These are phyloP conservation scores for Neltuma alba DNA, from an alignment of 306 rosid genomes.

Conservation along the genomic window DNA sequence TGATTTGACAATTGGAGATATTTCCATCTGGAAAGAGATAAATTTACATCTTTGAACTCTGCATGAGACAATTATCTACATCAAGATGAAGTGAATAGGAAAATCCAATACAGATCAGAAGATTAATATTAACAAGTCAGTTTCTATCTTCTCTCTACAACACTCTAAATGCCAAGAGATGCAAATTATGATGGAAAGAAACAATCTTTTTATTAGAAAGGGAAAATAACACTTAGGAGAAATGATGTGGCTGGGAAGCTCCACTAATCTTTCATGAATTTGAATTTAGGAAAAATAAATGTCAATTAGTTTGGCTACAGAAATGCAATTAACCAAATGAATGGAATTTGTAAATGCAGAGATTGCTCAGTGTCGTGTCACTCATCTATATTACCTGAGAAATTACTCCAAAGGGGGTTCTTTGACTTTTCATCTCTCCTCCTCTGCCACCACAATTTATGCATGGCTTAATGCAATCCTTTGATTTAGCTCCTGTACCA, in stretches of 20 bases:
- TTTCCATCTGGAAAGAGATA: not conserved
- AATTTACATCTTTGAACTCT: not conserved
- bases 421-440: constrained; percentile 75
- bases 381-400: constrained; percentile 63
- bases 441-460: constrained; percentile 86
- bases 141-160: not conserved
- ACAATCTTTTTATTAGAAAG: not conserved
- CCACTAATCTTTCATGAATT: not conserved
- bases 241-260: not conserved
- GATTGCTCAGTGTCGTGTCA: not conserved
- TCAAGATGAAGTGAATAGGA: not conserved
- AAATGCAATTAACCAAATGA: not conserved
- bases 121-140: not conserved
- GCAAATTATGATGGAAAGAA: not conserved
- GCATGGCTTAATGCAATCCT: constrained; percentile 64
- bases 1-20: not conserved
- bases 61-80: not conserved
- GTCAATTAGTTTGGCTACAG: not conserved
- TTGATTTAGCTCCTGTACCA: constrained; percentile 90
- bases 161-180: not conserved
- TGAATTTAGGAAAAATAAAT: not conserved
- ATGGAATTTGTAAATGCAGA: not conserved
- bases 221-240: not conserved
- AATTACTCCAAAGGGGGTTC: constrained; percentile 91
- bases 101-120: not conserved